Evolutionary conservation across 2,329 filamentous ascomycete species (phyloP), one percentile per base, ranked within the genome.

Genomic region (Colletotrichum theobromicola): DNA sequence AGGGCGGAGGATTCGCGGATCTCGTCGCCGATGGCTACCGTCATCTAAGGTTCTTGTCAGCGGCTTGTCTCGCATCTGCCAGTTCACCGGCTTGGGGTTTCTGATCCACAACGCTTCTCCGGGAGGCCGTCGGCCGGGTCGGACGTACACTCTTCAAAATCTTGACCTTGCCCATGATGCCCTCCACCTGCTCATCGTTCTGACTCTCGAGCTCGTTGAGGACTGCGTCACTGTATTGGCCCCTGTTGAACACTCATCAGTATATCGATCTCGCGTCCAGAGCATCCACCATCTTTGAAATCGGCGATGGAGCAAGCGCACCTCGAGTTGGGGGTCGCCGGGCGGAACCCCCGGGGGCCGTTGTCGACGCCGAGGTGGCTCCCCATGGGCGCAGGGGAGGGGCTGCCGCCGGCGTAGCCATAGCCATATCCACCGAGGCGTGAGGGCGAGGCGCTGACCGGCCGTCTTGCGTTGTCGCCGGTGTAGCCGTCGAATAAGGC

Each of bases 151-250:
- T 92, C 85, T 98, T 98, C 79, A 98, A 83, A 87, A 95, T 92
- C 87, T 90, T 92, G 75, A 98, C 96, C 85, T 98, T 98, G 78
- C 94, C 94, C 78, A 95, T 90, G 81, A 98, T 96, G n/a, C 95
- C 95, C 76, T 95, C 94, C 13, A 98, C 93, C 80, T 98, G 93
- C 73, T 92, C 89, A 79, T 98, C 96, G 82, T 98, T 98, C 86
- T 99, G 97, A 81, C 94, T 96, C 87, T 99, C 97, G 75, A 99
- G 90, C 85, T 98, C 95, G 82, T 95, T 95, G 67, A 99, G 90
- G 62, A 98, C 95, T 24, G 96, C 94, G 80, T 97, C 94, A 82
- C 94, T 96, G 84, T 98, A 98, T 83, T 98, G 96, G 16, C 96
- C 96, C 82, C 93, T 95, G 78, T 77, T 28, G 13, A 34, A 34